Base-by-base conservation (phyloP, 768 basidiomycete genomes). In the Polyporus arcularius region DNA sequence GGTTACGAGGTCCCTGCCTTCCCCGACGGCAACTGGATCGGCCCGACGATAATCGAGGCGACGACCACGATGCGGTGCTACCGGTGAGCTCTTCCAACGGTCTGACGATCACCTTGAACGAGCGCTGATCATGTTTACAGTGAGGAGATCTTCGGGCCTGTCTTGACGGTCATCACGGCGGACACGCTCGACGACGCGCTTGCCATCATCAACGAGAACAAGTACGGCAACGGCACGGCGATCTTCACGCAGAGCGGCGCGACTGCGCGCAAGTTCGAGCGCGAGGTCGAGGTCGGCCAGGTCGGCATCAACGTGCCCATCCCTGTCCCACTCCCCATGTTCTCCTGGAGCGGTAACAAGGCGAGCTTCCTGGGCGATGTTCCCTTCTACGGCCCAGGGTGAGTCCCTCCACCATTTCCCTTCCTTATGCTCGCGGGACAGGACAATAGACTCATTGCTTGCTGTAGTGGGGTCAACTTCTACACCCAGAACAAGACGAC, bases 401-500 rank as follows among this genome's bases (percentile, higher is more conserved):
- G 63, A 62, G 78, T 58, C 45, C 9, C 14, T 54, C 40, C 46
- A 53, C 10, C 61, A 48, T 52, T 65, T 45, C 16, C 5, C n/a
- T 9, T 21, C 21, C 35, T 50, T 14, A 28, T 16, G 28, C 5
- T 2, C 39, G 1, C 5, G 30, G 12, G n/a, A 50, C 30, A 28
- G 16, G 32, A 18, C 9, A 3, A 28, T 6, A 49, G 60, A 45
- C 56, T 57, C 26, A 65, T 28, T 38, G 38, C 11, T 31, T 15
- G 50, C 53, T 31, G 6, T 68, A 89, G 91, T 64, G 96, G 92
- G 28, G 83, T 98, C 75, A 92, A 92, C 73, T 98, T 98, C 78
- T 98, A 95, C 72, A 98, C 96, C 3, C 90, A 95, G 74, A 89
- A 94, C 74, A 98, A 97, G 94, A 98, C 96, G 2, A 94, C 86